phyloP scores from a whole-genome alignment of 2,329 filamentous ascomycete species.

The Taxawa tesnikishii region DNA sequence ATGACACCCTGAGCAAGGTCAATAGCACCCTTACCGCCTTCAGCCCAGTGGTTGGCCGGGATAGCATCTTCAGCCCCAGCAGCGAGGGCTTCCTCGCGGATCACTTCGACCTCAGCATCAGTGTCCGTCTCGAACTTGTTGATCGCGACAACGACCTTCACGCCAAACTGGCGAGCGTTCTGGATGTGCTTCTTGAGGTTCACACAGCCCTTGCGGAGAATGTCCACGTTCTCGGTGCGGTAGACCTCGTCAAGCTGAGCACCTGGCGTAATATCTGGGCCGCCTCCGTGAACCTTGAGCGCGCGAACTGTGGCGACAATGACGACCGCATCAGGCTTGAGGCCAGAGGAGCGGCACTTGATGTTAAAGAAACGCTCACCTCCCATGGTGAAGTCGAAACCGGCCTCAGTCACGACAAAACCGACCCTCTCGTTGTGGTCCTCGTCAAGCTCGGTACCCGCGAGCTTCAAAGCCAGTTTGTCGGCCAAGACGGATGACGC shows the following conservation, averaged over 20 bases:
- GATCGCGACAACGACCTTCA: conserved; percentile 92
- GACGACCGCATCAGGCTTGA: conserved; percentile 85
- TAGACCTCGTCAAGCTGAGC: conserved; percentile 79
- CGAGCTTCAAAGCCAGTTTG: conserved; percentile 89
- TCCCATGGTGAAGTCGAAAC: conserved; percentile 99
- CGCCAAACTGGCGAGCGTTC: conserved; percentile 79
- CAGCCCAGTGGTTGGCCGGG: conserved; percentile 90
- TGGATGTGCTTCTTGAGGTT: conserved; percentile 92
- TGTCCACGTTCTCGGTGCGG: conserved; percentile 83
- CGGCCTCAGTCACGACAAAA: conserved; percentile 92
- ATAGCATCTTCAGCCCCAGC: conserved; percentile 92
- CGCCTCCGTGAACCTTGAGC: conserved; percentile 92
- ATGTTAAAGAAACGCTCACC: conserved; percentile 99
- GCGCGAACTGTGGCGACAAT: conserved; percentile 92
- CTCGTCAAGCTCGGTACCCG: conserved; percentile 87
- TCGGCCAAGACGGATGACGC: conserved; percentile 93
- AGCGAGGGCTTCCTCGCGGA: conserved; percentile 80
- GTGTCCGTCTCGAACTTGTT: conserved; percentile 95
- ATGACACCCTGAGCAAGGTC: conserved; percentile 83
- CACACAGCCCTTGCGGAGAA: conserved; percentile 79
- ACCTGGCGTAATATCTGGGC: conserved; percentile 83
- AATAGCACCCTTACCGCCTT: conserved; percentile 81
- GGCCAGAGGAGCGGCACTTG: conserved; percentile 90
- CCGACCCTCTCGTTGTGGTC: conserved; percentile 71
- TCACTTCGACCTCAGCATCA: conserved; percentile 75